A percentile compares a stretch with the other conserved stretches of the same genome.
Conservation (phyloP, 2,329 filamentous ascomycete genomes). For the Alternaria brassicicola region DNA sequence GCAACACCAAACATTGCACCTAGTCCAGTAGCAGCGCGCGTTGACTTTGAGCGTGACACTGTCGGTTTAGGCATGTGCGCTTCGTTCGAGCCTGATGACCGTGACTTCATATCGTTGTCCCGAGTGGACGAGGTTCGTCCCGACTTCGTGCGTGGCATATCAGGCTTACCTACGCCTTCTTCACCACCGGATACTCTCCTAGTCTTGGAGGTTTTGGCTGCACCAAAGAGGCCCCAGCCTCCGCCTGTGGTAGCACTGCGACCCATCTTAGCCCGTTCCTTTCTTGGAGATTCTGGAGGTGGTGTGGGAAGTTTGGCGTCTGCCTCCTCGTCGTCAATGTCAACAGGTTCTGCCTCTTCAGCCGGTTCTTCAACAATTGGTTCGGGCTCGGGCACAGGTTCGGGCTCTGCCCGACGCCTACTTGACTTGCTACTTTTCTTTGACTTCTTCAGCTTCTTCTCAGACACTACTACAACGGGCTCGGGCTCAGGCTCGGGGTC, state of each 20-base stretch:
- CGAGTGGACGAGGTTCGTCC: conserved; percentile 53
- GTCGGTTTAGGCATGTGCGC: conserved; percentile 55
- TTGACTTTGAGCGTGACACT: conserved; percentile 58
- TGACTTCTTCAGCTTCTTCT: conserved; percentile 29
- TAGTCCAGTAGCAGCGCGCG: conserved; percentile 65
- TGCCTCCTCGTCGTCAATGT: conserved; percentile 37
- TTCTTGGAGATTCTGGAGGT: conserved; percentile 60
- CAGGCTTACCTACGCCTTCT: conserved; percentile 48
- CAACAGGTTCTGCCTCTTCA: conserved; percentile 31
- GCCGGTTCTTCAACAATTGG: conserved; percentile 26
- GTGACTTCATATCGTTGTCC: conserved; percentile 69
- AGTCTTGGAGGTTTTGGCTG: conserved; percentile 50
- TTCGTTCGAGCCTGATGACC: conserved; percentile 76
- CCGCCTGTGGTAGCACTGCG: conserved; percentile 65
- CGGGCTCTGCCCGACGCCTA: conserved; percentile 27
- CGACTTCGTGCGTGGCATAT: conserved; percentile 62
- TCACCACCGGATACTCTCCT: conserved; percentile 38
- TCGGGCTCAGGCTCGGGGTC: conserved; percentile 24
- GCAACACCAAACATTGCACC: conserved; percentile 65
- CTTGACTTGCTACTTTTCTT: conserved; percentile 39
- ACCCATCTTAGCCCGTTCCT: conserved; percentile 77
- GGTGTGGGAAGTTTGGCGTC: conserved; percentile 55
- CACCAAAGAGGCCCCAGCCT: conserved; percentile 75
- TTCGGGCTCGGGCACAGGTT: conserved; percentile 27
- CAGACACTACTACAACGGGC: conserved; percentile 30